Evolutionary conservation across 2,329 filamentous ascomycete species (phyloP).

Genomic region (Paraphoma chrysanthemicola): DNA sequence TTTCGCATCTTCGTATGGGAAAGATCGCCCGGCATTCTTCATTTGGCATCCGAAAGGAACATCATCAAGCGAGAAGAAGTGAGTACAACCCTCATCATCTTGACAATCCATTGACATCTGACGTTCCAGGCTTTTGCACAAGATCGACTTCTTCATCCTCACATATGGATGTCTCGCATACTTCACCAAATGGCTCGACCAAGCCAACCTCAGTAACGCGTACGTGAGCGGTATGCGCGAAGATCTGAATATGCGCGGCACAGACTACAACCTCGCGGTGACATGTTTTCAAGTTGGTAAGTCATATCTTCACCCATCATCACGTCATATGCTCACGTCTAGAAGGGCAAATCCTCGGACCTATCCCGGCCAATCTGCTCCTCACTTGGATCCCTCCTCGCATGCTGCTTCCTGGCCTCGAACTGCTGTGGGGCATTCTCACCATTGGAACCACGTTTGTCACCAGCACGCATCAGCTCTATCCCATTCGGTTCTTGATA

Average conservation of each 20-base stretch:
- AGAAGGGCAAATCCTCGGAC: constrained; percentile 7
- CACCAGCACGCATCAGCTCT: constrained; percentile 15
- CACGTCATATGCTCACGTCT: neutral
- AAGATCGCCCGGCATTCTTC: constrained; percentile 1
- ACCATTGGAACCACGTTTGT: constrained; percentile 17
- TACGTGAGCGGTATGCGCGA: constrained; percentile 20
- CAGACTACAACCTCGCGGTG: constrained; percentile 4
- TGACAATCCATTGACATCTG: neutral
- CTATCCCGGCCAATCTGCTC: constrained; percentile 16
- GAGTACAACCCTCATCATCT: neutral
- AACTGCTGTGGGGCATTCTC: constrained; percentile 15
- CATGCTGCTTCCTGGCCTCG: constrained; percentile 15
- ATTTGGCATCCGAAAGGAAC: constrained; percentile 3
- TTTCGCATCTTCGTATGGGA: neutral
- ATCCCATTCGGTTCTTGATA: constrained; percentile 19
- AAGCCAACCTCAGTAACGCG: constrained; percentile 19
- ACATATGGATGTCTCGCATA: constrained; percentile 23
- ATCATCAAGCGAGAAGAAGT: constrained; percentile 1
- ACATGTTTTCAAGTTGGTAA: constrained; percentile 30
- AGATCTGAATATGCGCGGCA: constrained; percentile 5
- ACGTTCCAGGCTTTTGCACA: constrained; percentile 16
- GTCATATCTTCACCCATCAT: constrained; percentile 47
- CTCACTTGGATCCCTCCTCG: constrained; percentile 16
- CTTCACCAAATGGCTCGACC: constrained; percentile 28
- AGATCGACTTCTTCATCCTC: constrained; percentile 21